Evolutionary conservation across 371 early-diverging fungal genomes (phyloP).

Genomic region (Zancudomyces culisetae): DNA sequence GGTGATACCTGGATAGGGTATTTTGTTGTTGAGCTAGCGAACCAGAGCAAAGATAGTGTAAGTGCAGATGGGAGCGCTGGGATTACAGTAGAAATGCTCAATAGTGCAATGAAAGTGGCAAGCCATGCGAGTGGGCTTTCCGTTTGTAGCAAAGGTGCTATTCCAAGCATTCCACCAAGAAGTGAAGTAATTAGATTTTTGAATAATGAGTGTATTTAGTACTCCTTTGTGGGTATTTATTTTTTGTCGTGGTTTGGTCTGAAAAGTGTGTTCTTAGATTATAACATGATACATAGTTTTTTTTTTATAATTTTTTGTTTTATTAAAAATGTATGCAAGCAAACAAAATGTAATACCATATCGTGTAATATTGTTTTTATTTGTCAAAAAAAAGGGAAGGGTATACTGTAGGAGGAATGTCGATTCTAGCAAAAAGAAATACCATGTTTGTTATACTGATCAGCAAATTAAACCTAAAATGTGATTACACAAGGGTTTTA

Average conservation of each 20-base stretch:
- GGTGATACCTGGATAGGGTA: constrained; percentile 79
- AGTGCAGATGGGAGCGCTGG: neutral
- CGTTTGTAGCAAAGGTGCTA: constrained; percentile 28
- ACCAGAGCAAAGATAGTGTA: constrained; percentile 6
- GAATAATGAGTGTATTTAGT: neutral
- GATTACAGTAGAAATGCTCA: constrained; percentile 5
- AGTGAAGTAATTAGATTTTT: constrained; percentile 14
- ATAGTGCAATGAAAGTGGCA: constrained; percentile 24
- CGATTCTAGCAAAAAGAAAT: too few species aligned
- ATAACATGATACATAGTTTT: too few species aligned
- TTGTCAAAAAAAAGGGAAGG: too few species aligned
- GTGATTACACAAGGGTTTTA: too few species aligned
- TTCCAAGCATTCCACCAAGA: constrained; percentile 28
- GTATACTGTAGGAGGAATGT: too few species aligned
- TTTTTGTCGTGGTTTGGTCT: neutral
- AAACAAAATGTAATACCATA: too few species aligned
- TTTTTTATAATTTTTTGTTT: too few species aligned
- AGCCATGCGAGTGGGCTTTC: constrained; percentile 29
- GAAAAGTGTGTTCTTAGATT: too few species aligned
- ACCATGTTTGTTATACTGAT: too few species aligned
- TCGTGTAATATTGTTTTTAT: too few species aligned
- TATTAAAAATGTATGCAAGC: too few species aligned
- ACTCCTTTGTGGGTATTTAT: neutral
- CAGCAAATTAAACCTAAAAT: too few species aligned
- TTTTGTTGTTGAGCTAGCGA: constrained; percentile 39